A percentile compares a stretch with the other conserved stretches of the same genome.
Conservation (phyloP, 768 basidiomycete species). For the Cubamyces lactineus region DNA sequence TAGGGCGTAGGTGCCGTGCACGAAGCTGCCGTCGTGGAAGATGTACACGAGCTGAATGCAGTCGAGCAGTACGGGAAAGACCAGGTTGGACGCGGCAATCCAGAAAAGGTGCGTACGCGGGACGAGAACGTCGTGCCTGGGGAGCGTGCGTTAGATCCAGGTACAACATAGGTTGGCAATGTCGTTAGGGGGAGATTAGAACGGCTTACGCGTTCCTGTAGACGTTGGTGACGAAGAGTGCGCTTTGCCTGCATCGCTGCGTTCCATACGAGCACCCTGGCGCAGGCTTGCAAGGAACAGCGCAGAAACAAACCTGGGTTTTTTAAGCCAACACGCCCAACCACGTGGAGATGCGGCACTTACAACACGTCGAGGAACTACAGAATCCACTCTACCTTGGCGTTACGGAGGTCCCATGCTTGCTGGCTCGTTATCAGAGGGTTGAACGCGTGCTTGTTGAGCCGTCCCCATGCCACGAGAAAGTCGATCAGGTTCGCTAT, state of each 20-base stretch:
- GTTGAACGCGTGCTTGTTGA: constrained; percentile 3
- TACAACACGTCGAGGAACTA: constrained; percentile 41
- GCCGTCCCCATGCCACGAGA: constrained; percentile 6
- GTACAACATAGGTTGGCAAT: too few relatives aligned
- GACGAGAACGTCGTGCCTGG: constrained; percentile 3
- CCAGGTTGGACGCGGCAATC: constrained; percentile 42
- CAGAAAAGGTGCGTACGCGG: constrained; percentile 40
- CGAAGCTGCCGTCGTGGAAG: constrained; percentile 10
- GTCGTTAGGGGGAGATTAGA: neutral
- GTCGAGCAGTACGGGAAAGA: constrained; percentile 42
- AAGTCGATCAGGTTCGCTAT: constrained; percentile 28
- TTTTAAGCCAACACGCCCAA: neutral
- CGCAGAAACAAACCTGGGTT: neutral
- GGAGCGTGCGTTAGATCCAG: too few relatives aligned
- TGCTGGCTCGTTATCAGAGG: constrained; percentile 7
- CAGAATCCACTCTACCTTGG: constrained; percentile 38
- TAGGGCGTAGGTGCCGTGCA: constrained; percentile 16
- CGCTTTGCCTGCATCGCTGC: neutral
- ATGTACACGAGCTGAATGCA: constrained; percentile 36
- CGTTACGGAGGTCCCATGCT: constrained; percentile 10
- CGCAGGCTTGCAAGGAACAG: constrained; percentile 9
- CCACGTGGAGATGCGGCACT: constrained; percentile 18
- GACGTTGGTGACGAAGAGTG: too few relatives aligned
- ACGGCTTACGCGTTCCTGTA: too few relatives aligned
- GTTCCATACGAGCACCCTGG: neutral